Conservation (phyloP, 306 rosid genomes). For the Spatholobus suberectus region DNA sequence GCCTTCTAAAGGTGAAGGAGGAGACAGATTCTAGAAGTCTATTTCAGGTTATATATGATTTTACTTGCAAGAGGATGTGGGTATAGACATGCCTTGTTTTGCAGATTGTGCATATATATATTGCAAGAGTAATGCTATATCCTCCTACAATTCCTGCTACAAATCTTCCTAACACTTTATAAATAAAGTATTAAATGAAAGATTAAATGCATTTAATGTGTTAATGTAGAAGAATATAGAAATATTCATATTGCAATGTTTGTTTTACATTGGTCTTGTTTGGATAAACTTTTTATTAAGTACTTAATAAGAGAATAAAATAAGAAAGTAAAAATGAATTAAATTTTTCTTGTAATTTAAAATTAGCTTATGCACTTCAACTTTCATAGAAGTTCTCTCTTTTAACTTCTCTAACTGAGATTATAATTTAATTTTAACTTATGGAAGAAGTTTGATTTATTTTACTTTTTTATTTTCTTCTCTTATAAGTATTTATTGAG, state of each 20-base stretch:
- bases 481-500: too few relatives aligned
- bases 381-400: too few relatives aligned
- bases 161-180: not conserved
- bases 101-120: not conserved
- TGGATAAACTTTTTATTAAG: too few relatives aligned
- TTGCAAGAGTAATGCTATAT: not conserved
- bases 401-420: too few relatives aligned
- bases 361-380: too few relatives aligned
- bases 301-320: too few relatives aligned
- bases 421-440: too few relatives aligned
- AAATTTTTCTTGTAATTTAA: too few relatives aligned
- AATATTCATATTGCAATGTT: not conserved
- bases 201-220: too few relatives aligned
- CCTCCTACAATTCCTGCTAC: not conserved
- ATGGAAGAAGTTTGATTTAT: too few relatives aligned
- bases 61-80: slow-evolving; percentile 71
- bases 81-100: slow-evolving; percentile 11
- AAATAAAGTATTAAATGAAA: not conserved
- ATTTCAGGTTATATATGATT: slow-evolving; percentile 69
- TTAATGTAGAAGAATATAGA: not conserved
- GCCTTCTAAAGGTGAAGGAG: slow-evolving; percentile 65
- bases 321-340: too few relatives aligned
- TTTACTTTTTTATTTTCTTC: too few relatives aligned
- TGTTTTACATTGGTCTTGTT: not conserved
- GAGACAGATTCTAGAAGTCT: slow-evolving; percentile 62